Evolutionary conservation across 495 filamentous ascomycete species (phyloP).

Genomic region (Podospora comata): DNA sequence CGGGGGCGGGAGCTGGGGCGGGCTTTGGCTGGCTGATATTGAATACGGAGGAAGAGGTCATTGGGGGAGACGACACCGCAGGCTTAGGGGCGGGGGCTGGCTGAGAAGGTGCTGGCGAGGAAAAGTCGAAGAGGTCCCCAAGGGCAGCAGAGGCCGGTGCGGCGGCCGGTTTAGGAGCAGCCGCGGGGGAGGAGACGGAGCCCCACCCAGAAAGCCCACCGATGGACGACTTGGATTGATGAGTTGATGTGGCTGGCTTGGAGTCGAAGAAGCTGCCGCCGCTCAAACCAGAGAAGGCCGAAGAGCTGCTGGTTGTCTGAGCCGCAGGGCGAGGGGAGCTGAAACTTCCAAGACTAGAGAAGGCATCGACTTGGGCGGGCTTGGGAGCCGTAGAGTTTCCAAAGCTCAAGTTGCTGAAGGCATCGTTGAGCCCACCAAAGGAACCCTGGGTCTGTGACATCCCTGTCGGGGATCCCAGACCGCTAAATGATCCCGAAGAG

Average conservation of each 20-base stretch:
- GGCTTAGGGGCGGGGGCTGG: slow-evolving; percentile 46
- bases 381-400: slow-evolving; percentile 52
- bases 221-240: slow-evolving; percentile 49
- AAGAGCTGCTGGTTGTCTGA: slow-evolving; percentile 44
- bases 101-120: slow-evolving; percentile 38
- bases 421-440: slow-evolving; percentile 76
- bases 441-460: slow-evolving; percentile 47
- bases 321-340: slow-evolving; percentile 52
- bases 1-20: slow-evolving; percentile 40
- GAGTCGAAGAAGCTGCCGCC: slow-evolving; percentile 81
- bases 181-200: slow-evolving; percentile 51
- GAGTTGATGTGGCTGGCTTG: slow-evolving; percentile 54
- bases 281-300: slow-evolving; percentile 54
- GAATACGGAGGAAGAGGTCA: slow-evolving; percentile 61
- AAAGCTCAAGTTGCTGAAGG: slow-evolving; percentile 82
- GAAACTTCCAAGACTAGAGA: slow-evolving; percentile 67
- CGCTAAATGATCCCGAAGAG: slow-evolving; percentile 45
- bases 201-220: slow-evolving; percentile 49
- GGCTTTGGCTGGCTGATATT: slow-evolving; percentile 60
- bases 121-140: slow-evolving; percentile 79
- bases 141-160: slow-evolving; percentile 51
- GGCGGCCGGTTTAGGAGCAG: slow-evolving; percentile 42
- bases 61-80: slow-evolving; percentile 42
- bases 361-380: slow-evolving; percentile 58
- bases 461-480: slow-evolving; percentile 52